Base-by-base conservation (phyloP, 805 yeast genomes). In the Millerozyma miso region DNA sequence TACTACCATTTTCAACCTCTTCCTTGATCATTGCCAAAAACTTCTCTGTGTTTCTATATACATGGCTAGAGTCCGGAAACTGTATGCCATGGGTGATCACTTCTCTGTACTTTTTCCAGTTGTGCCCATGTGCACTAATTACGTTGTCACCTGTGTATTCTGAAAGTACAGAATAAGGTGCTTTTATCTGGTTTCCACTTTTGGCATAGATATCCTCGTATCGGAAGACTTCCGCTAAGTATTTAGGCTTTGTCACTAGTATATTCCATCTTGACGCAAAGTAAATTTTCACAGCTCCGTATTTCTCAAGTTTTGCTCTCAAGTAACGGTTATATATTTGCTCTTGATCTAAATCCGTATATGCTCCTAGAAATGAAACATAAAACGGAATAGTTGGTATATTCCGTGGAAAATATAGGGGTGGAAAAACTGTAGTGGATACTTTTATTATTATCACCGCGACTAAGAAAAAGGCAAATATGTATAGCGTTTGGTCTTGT, bases 201-300 rank as follows among this genome's bases (percentile, higher is more conserved):
- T 80, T 80, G 3, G 77, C 79, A 58, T 69, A 80, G 1, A 67
- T 56, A 15, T 69, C 63, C 43, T 79, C 81, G 40, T 77, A 67
- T 49, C 66, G 73, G 46, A 79, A 68, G 5, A 79, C 54, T 41
- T 74, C 74, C 4, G 58, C 55, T 46, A 80, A 56, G 40, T 58
- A 67, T 26, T 71, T 69, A 2, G 83, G 83, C 38, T 56, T 67
- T 2, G 76, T 65, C 1, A 79, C 77, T 23, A 80, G 54, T 16
- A 79, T 70, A 49, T 79, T 80, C 85, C 85, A 80, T 44, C 80
- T 67, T 1, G 81, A 76, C 4, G 79, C 85, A 62, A 79, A 80
- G 52, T 71, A 80, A 3, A 79, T 63, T 54, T 79, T 79, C 0
- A 74, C 84, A 0, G 83, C 83, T 0, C 85, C 85, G 52, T 71